Conservation (phyloP, 139 green algal species). For the Diplosphaera chodatii region DNA sequence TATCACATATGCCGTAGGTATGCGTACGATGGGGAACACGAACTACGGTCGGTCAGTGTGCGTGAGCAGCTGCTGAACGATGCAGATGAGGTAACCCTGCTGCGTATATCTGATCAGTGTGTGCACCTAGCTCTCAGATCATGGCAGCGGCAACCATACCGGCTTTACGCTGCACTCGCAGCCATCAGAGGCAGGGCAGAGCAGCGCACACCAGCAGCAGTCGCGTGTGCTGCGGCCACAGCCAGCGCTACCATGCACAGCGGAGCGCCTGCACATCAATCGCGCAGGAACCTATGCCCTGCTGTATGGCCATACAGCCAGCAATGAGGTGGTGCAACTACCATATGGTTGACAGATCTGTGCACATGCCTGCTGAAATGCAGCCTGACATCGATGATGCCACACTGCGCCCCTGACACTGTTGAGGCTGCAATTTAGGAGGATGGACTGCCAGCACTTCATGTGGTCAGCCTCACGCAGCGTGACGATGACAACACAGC, state of each 20-base stretch:
- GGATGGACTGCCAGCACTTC: not conserved
- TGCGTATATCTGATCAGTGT: too few species aligned
- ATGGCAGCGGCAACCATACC: too few species aligned
- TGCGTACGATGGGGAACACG: not conserved
- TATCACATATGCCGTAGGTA: not conserved
- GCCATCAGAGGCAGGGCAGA: too few species aligned
- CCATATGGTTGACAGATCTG: too few species aligned
- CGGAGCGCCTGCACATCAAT: not conserved
- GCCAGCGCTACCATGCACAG: not conserved
- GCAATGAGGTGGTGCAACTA: too few species aligned
- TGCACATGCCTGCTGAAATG: too few species aligned
- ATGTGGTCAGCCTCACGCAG: not conserved
- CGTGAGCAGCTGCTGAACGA: not conserved
- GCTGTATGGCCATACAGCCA: not conserved
- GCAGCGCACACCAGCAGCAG: not conserved
- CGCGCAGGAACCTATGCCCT: not conserved
- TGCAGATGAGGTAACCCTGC: not conserved
- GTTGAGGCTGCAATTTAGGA: too few species aligned
- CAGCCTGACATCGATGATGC: too few species aligned
- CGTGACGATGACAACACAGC: not conserved
- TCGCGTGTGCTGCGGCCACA: not conserved
- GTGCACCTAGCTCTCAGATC: too few species aligned
- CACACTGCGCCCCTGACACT: too few species aligned
- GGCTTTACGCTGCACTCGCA: too few species aligned
- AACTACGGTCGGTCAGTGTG: not conserved